phyloP scores from a whole-genome alignment of 139 green algal genomes.

The Chlamydomonas sphaeroides region DNA sequence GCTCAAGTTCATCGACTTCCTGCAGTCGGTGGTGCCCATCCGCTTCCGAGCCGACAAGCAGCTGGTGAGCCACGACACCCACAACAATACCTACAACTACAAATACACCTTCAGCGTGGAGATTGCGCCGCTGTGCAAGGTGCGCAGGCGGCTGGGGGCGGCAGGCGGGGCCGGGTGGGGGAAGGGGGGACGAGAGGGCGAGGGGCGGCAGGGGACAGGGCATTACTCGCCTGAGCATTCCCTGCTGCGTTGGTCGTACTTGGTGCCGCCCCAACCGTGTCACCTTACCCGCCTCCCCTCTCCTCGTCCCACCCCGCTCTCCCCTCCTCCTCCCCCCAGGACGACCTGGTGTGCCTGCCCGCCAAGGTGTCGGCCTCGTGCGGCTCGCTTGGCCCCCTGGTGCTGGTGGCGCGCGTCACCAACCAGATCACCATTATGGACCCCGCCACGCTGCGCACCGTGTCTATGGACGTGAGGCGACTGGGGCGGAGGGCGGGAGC shows the following conservation, averaged over 20 bases:
- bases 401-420: conserved; percentile 88
- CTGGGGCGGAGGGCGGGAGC: too few species aligned
- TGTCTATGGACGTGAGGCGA: conserved; percentile 78
- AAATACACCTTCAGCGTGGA: conserved; percentile 98
- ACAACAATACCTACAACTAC: conserved; percentile 97
- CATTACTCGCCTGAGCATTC: too few species aligned
- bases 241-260: too few species aligned
- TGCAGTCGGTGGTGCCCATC: conserved; percentile 78
- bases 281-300: neutral
- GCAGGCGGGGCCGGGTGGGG: neutral
- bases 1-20: conserved; percentile 96
- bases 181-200: neutral
- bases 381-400: conserved; percentile 89
- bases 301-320: too few species aligned
- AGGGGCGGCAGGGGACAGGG: neutral
- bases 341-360: conserved; percentile 95
- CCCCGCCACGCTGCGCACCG: conserved; percentile 81
- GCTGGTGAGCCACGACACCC: conserved; percentile 95
- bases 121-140: conserved; percentile 93
- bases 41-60: conserved; percentile 92
- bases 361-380: conserved; percentile 73
- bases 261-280: too few species aligned
- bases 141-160: neutral
- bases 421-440: conserved; percentile 89
- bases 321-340: conserved; percentile 61